Conservation (phyloP, 495 filamentous ascomycete species). For the Monascus purpureus region DNA sequence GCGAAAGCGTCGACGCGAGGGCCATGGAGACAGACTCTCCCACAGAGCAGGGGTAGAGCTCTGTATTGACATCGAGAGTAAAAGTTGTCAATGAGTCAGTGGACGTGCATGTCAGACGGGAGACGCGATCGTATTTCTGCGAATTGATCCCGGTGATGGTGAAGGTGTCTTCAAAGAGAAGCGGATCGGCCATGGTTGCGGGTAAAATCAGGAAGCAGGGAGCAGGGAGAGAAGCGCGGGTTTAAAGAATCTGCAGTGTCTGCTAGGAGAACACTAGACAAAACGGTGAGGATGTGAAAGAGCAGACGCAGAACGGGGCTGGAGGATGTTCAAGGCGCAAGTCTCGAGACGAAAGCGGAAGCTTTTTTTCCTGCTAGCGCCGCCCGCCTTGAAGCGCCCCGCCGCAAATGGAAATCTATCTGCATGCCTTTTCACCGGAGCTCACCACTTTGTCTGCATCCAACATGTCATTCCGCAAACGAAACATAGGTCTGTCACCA, state of each 20-base stretch:
- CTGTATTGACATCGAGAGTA: slow-evolving; percentile 84
- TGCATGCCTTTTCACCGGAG: no score
- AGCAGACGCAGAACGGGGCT: no score
- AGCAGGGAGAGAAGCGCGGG: no score
- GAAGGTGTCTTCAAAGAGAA: slow-evolving; percentile 90
- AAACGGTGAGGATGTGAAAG: no score
- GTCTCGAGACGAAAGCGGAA: no score
- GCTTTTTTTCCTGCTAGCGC: no score
- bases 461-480: slow-evolving; percentile 93
- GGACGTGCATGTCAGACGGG: slow-evolving; percentile 59
- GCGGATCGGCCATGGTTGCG: slow-evolving; percentile 53
- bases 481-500: slow-evolving; percentile 56
- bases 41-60: slow-evolving; percentile 65
- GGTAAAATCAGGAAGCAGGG: slow-evolving; percentile 5
- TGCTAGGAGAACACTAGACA: no score
- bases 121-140: slow-evolving; percentile 88
- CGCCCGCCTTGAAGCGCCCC: no score
- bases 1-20: slow-evolving; percentile 66
- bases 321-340: no score
- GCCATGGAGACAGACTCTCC: slow-evolving; percentile 66
- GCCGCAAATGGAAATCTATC: no score
- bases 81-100: slow-evolving; percentile 58
- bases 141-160: slow-evolving; percentile 60
- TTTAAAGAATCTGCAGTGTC: no score
- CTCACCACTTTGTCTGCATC: no score